Conservation (phyloP, 1,284 basidiomycete genomes). For the Fistulina hepatica region DNA sequence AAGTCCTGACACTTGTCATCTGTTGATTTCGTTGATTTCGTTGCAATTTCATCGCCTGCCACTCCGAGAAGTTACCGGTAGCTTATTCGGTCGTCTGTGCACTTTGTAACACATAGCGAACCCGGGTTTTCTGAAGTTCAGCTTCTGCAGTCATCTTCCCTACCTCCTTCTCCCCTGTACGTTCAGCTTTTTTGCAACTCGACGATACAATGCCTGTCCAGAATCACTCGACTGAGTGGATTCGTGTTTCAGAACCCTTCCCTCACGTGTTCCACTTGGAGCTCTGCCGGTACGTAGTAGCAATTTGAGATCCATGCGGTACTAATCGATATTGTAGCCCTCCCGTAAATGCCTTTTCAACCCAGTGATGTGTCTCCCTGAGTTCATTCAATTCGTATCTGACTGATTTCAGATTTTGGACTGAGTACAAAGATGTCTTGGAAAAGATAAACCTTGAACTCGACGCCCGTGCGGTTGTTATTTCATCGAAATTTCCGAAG, state of each 20-base stretch:
- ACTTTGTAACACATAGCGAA: too few relatives aligned
- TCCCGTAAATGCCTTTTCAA: slow-evolving; percentile 70
- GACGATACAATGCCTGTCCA: too few relatives aligned
- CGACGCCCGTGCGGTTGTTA: slow-evolving; percentile 58
- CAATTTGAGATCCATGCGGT: not conserved
- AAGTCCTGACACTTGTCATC: too few relatives aligned
- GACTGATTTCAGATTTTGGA: slow-evolving; percentile 50
- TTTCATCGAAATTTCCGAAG: slow-evolving; percentile 61
- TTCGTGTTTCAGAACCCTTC: slow-evolving; percentile 43
- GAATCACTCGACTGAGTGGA: slow-evolving; percentile 35
- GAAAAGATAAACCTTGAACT: slow-evolving; percentile 43
- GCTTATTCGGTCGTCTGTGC: too few relatives aligned
- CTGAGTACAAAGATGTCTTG: slow-evolving; percentile 53
- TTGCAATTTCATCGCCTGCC: too few relatives aligned
- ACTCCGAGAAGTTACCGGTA: too few relatives aligned
- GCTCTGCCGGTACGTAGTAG: slow-evolving; percentile 34
- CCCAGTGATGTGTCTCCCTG: slow-evolving; percentile 30
- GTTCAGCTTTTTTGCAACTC: too few relatives aligned
- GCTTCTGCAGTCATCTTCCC: too few relatives aligned
- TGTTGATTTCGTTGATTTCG: too few relatives aligned
- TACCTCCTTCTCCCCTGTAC: too few relatives aligned
- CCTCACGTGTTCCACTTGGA: slow-evolving; percentile 46
- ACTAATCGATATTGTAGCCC: slow-evolving; percentile 27
- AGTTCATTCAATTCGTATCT: not conserved
- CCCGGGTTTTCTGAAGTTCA: too few relatives aligned